A percentile compares a stretch with the other conserved stretches of the same genome.
These are phyloP conservation scores for Fusarium verrucosum DNA, from an alignment of 2,329 filamentous ascomycete genomes.

Conservation along the genomic window DNA sequence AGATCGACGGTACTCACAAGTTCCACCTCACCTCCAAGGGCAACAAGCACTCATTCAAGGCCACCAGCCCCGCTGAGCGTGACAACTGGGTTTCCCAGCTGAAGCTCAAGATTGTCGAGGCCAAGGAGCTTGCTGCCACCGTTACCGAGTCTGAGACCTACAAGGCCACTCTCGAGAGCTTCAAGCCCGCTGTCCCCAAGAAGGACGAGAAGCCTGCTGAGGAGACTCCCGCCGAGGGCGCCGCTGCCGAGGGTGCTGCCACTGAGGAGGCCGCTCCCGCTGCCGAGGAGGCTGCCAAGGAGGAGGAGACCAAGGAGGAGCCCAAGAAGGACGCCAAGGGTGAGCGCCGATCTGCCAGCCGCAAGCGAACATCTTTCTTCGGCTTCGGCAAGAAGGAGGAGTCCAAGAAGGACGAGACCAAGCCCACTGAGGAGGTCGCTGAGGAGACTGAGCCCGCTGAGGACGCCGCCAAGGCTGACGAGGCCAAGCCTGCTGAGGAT, in stretches of 20 bases:
- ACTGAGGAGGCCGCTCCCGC: constrained; percentile 37
- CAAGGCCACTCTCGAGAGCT: constrained; percentile 83
- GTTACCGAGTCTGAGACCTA: constrained; percentile 84
- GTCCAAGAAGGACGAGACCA: constrained; percentile 55
- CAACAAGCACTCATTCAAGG: constrained; percentile 96
- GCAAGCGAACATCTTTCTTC: constrained; percentile 73
- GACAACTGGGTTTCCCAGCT: constrained; percentile 91
- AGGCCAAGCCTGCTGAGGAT: constrained; percentile 53
- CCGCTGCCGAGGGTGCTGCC: constrained; percentile 44
- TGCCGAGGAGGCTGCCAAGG: constrained; percentile 50
- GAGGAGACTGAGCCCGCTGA: constrained; percentile 49
- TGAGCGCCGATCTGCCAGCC: constrained; percentile 70
- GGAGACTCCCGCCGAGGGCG: constrained; percentile 43
- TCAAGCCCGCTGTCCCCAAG: constrained; percentile 59
- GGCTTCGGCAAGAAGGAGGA: constrained; percentile 67
- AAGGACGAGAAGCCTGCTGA: constrained; percentile 56
- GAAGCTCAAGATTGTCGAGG: constrained; percentile 83
- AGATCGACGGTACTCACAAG: constrained; percentile 78
- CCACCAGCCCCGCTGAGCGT: constrained; percentile 76
- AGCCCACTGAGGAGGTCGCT: constrained; percentile 47
- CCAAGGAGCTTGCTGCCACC: constrained; percentile 79
- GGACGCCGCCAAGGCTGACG: constrained; percentile 61
- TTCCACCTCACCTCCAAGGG: constrained; percentile 87
- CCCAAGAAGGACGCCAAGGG: constrained; percentile 59
- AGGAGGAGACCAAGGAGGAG: constrained; percentile 50